Percentiles rank a stretch among this genome's conserved stretches.
phyloP scores from a whole-genome alignment of 2,329 filamentous ascomycete species.

The Sclerotinia sclerotiorum region DNA sequence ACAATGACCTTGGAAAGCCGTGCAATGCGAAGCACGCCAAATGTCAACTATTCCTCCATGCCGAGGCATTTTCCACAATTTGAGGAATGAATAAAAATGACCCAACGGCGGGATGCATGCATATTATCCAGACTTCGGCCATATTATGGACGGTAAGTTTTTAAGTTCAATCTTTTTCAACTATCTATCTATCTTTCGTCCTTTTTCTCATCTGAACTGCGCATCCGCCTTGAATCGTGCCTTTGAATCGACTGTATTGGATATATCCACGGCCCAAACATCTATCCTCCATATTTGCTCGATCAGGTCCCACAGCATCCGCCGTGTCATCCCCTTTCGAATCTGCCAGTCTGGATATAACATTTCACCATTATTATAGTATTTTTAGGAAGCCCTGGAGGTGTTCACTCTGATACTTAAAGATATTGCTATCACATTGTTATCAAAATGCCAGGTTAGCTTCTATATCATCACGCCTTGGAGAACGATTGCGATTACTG shows the following conservation, averaged over 20 bases:
- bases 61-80: background rate
- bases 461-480: background rate
- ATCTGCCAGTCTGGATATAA: background rate
- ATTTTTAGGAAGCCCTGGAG: background rate
- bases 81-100: slow-evolving; percentile 3
- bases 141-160: background rate
- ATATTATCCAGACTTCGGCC: slow-evolving; percentile 4
- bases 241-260: background rate
- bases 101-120: background rate
- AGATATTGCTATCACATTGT: background rate
- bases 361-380: background rate
- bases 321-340: background rate
- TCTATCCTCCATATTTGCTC: background rate
- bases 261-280: background rate
- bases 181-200: background rate
- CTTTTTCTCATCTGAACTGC: background rate
- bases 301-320: background rate
- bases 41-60: background rate
- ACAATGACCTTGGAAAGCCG: background rate
- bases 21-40: background rate
- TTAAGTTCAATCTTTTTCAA: background rate
- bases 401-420: background rate
- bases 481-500: background rate
- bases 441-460: slow-evolving; percentile 35
- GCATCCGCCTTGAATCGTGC: background rate